Conservation (phyloP, 2,329 filamentous ascomycete species). For the Botryosphaeria dothidea region DNA sequence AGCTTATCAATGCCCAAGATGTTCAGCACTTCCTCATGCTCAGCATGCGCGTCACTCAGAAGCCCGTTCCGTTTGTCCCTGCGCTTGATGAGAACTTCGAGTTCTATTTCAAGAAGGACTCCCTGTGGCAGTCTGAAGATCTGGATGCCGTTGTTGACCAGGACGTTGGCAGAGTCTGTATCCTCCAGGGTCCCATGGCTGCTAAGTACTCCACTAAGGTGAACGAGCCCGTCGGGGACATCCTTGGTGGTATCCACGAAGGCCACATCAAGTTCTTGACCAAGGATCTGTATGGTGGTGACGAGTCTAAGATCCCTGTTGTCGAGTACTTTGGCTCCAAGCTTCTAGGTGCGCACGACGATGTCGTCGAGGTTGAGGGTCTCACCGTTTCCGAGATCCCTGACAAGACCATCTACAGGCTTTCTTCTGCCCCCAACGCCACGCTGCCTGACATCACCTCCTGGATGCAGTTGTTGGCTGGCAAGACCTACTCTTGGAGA, state of each 20-base stretch:
- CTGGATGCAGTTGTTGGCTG: slow-evolving; percentile 88
- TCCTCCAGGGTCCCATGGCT: slow-evolving; percentile 91
- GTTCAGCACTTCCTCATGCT: slow-evolving; percentile 95
- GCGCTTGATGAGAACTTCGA: slow-evolving; percentile 96
- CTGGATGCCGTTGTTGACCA: slow-evolving; percentile 93
- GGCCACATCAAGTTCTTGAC: slow-evolving; percentile 81
- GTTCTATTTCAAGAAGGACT: slow-evolving; percentile 99
- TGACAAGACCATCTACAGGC: slow-evolving; percentile 78
- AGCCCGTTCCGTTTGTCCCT: slow-evolving; percentile 95
- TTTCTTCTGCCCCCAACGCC: slow-evolving; percentile 73
- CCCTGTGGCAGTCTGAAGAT: slow-evolving; percentile 98
- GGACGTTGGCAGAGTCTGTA: slow-evolving; percentile 94
- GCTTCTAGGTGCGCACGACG: slow-evolving; percentile 69
- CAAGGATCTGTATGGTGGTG: slow-evolving; percentile 74
- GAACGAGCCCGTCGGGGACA: slow-evolving; percentile 93
- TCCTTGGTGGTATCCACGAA: slow-evolving; percentile 86
- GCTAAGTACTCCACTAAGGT: slow-evolving; percentile 86
- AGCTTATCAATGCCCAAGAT: slow-evolving; percentile 97
- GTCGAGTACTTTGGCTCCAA: slow-evolving; percentile 97
- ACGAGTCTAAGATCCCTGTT: slow-evolving; percentile 73
- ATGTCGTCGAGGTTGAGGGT: slow-evolving; percentile 73
- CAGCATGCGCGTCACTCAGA: slow-evolving; percentile 88
- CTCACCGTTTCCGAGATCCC: slow-evolving; percentile 79
- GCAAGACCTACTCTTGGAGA: slow-evolving; percentile 84
- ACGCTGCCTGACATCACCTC: slow-evolving; percentile 76